Percentiles rank a stretch among this genome's conserved stretches.
phyloP scores from a whole-genome alignment of 257 asterid genomes.

The Asclepias syriaca region DNA sequence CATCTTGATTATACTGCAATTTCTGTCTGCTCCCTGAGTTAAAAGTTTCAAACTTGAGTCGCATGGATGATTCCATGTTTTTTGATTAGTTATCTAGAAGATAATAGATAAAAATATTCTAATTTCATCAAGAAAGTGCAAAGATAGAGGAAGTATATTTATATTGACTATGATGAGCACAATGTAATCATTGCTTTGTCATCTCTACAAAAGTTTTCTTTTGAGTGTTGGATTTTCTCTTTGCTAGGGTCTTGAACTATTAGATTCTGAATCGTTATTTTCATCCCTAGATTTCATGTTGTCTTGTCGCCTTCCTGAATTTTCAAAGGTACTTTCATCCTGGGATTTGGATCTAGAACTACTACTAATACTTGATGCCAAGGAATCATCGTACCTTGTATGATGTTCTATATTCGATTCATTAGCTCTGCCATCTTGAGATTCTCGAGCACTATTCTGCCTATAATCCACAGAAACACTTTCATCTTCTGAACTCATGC shows the following conservation, averaged over 20 bases:
- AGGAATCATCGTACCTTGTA: conserved; percentile 18
- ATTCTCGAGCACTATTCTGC: conserved; percentile 11
- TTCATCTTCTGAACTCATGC: conserved; percentile 2
- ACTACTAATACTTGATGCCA: conserved; percentile 18
- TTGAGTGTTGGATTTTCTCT: conserved; percentile 13
- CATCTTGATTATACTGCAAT: neutral
- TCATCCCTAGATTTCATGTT: conserved; percentile 9
- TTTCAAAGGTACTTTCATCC: conserved; percentile 5
- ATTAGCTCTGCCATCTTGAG: conserved; percentile 12
- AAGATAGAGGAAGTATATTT: neutral
- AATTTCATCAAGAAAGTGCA: conserved; percentile 6
- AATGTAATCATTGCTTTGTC: neutral
- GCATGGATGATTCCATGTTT: neutral
- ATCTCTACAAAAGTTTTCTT: conserved; percentile 7
- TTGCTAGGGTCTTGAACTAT: conserved; percentile 7
- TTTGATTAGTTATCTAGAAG: conserved; percentile 1
- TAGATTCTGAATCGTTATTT: conserved; percentile 14
- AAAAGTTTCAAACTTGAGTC: neutral
- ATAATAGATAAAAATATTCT: conserved; percentile 3
- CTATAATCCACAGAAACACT: conserved; percentile 4
- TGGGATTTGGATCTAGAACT: conserved; percentile 15
- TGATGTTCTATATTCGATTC: conserved; percentile 3
- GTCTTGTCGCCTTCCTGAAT: conserved; percentile 13
- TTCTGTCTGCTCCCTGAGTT: conserved; percentile 12
- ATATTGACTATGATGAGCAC: neutral